Conservation (phyloP, 345 rosid genomes). For the Lepidium aucheri region DNA sequence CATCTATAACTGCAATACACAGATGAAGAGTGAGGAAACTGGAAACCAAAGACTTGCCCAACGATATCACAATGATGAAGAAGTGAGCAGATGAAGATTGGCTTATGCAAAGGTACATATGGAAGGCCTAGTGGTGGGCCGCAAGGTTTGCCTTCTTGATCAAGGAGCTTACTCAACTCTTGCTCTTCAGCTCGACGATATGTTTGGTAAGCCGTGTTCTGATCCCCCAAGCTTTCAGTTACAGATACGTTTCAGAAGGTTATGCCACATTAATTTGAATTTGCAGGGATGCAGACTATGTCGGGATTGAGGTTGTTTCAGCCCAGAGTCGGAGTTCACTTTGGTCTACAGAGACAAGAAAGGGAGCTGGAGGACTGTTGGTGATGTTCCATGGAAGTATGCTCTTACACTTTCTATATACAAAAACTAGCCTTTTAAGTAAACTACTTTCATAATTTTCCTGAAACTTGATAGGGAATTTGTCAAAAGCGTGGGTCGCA, state of each 20-base stretch:
- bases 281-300: slow-evolving; percentile 39
- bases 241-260: not conserved
- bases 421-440: not conserved
- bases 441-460: not conserved
- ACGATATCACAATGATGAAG: slow-evolving; percentile 32
- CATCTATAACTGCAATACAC: slow-evolving; percentile 15
- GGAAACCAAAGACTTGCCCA: slow-evolving; percentile 7
- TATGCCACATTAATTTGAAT: not conserved
- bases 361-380: slow-evolving; percentile 56
- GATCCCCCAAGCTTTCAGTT: not conserved
- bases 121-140: slow-evolving; percentile 67
- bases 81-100: slow-evolving; percentile 46
- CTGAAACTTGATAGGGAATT: slow-evolving; percentile 40
- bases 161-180: slow-evolving; percentile 45
- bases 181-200: slow-evolving; percentile 57
- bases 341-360: slow-evolving; percentile 50
- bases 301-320: slow-evolving; percentile 51
- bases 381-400: slow-evolving; percentile 67
- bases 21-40: slow-evolving; percentile 21
- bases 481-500: slow-evolving; percentile 45
- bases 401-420: slow-evolving; percentile 9
- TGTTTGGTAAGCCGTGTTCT: slow-evolving; percentile 47
- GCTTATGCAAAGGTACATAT: slow-evolving; percentile 65
- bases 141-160: slow-evolving; percentile 59
- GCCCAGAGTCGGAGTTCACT: slow-evolving; percentile 40